Conservation (phyloP, 495 filamentous ascomycete genomes). For the Aspergillus hancockii region DNA sequence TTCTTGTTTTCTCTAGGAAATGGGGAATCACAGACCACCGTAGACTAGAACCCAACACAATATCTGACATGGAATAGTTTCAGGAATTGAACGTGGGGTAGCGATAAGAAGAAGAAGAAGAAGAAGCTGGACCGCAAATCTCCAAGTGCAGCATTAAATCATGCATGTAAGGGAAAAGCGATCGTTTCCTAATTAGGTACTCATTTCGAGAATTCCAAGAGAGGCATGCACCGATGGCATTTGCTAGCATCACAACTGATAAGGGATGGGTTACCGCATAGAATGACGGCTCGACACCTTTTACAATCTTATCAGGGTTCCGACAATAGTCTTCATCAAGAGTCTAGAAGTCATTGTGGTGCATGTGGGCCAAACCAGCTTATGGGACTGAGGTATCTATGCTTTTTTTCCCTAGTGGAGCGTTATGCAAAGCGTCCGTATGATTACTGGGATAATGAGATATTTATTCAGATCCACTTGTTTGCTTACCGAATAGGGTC, state of each 20-base stretch:
- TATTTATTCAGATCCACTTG: not conserved
- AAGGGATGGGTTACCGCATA: constrained; percentile 4
- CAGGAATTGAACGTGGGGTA: no score
- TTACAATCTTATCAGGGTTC: not conserved
- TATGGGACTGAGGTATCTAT: not conserved
- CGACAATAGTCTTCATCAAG: not conserved
- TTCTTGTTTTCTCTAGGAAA: no score
- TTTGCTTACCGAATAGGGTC: not conserved
- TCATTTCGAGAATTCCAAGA: constrained; percentile 3
- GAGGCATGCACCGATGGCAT: not conserved
- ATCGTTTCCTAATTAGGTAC: constrained; percentile 9
- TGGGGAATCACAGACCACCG: no score
- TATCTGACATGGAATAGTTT: no score
- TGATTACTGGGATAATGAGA: not conserved
- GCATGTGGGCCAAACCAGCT: not conserved
- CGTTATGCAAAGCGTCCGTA: no score
- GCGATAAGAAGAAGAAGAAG: no score
- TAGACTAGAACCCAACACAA: no score
- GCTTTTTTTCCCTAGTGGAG: not conserved
- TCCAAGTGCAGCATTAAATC: no score
- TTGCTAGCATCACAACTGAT: not conserved
- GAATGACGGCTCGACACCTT: not conserved
- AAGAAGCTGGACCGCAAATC: no score
- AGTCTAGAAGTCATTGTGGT: not conserved
- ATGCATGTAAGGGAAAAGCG: not conserved